Conservation (phyloP, 371 early-diverging fungal genomes). For the Globomyces sp. region DNA sequence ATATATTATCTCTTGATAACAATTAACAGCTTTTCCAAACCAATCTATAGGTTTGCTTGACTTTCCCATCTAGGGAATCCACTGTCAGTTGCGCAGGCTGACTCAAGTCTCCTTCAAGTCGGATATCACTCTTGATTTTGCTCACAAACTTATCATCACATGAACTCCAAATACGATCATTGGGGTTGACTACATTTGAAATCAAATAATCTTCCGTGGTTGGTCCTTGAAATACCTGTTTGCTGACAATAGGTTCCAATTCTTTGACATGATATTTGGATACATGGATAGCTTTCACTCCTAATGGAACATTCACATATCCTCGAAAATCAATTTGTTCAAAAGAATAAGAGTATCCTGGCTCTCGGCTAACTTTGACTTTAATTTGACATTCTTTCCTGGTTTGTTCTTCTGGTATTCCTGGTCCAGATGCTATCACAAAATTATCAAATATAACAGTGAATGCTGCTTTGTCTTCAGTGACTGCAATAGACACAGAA, state of each 20-base stretch:
- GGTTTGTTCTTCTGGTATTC: conserved; percentile 18
- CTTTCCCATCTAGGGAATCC: neutral
- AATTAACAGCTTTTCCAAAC: no score
- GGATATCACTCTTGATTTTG: no score
- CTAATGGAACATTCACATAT: conserved; percentile 20
- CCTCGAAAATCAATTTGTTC: conserved; percentile 31
- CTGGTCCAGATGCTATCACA: conserved; percentile 24
- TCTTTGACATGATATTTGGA: conserved; percentile 32
- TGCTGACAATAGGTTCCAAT: neutral
- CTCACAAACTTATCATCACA: no score
- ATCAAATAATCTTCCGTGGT: conserved; percentile 14
- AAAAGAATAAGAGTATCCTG: conserved; percentile 28
- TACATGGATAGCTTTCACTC: conserved; percentile 18
- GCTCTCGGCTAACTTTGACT: conserved; percentile 21
- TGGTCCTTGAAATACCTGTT: conserved; percentile 12
- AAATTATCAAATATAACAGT: conserved; percentile 26
- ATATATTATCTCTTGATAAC: no score
- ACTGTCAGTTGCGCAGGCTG: neutral
- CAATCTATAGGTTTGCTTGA: neutral
- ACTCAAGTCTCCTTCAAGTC: no score
- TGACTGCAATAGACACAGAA: conserved; percentile 17
- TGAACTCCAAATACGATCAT: no score
- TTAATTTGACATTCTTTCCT: conserved; percentile 34
- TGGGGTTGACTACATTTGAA: no score
- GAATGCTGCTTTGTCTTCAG: conserved; percentile 23